Conservation (phyloP, 2,329 filamentous ascomycete species). For the Curvularia sp. region DNA sequence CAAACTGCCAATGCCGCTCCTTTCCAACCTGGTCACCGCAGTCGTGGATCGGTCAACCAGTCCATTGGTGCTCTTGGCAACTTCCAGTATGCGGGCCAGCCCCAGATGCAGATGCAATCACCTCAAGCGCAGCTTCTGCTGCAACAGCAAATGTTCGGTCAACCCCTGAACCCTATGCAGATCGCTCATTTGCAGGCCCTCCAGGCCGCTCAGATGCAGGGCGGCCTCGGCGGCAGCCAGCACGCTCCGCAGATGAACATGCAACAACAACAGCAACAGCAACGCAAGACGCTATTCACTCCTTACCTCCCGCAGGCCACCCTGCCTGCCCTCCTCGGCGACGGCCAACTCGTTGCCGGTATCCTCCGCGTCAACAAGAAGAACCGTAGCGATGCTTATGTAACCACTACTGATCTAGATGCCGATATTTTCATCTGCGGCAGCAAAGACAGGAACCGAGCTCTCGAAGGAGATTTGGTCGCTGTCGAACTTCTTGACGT, state of each 20-base stretch:
- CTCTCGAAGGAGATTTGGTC: conserved; percentile 93
- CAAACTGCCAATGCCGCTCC: conserved; percentile 73
- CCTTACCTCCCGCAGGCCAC: conserved; percentile 96
- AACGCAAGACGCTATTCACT: conserved; percentile 98
- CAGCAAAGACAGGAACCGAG: conserved; percentile 97
- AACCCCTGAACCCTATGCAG: conserved; percentile 87
- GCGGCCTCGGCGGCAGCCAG: conserved; percentile 73
- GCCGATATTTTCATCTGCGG: conserved; percentile 99
- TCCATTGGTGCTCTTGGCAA: conserved; percentile 83
- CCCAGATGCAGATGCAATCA: conserved; percentile 80
- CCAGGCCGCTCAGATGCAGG: conserved; percentile 84
- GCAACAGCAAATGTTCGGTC: conserved; percentile 84
- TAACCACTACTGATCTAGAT: conserved; percentile 92
- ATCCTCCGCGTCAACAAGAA: conserved; percentile 99
- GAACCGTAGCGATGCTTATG: conserved; percentile 97
- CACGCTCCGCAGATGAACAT: conserved; percentile 67
- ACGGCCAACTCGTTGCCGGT: conserved; percentile 94
- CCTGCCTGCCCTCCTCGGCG: conserved; percentile 84
- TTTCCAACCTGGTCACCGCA: conserved; percentile 92
- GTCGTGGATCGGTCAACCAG: conserved; percentile 81
- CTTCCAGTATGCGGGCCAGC: conserved; percentile 89
- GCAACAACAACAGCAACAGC: conserved; percentile 87
- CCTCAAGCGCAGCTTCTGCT: conserved; percentile 84
- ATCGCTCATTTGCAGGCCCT: conserved; percentile 90
- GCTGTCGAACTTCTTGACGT: conserved; percentile 96